A percentile compares a stretch with the other conserved stretches of the same genome.
These are phyloP conservation scores for Carex sylvatica DNA, from an alignment of 202 grass and related monocot genomes.

Conservation along the genomic window DNA sequence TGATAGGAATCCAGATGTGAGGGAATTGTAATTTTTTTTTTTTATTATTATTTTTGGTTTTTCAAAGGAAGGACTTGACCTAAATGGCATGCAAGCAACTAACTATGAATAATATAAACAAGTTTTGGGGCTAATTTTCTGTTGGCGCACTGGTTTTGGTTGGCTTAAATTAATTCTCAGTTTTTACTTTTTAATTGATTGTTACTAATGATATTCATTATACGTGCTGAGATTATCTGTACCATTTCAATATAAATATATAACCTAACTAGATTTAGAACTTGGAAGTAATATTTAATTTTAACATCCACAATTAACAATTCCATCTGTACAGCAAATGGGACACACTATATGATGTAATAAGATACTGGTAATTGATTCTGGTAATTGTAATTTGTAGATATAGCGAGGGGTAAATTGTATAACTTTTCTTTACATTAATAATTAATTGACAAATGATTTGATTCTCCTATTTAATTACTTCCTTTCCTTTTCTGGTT, in stretches of 20 bases:
- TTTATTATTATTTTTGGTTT: neutral
- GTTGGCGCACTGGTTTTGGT: neutral
- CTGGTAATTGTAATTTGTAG: too few relatives aligned
- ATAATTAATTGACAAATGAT: too few relatives aligned
- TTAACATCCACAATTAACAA: neutral
- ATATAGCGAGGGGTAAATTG: too few relatives aligned
- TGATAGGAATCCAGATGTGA: neutral
- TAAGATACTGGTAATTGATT: too few relatives aligned
- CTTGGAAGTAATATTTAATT: neutral
- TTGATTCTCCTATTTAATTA: too few relatives aligned
- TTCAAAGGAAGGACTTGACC: constrained; percentile 7
- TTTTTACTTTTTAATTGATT: neutral
- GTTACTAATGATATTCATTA: neutral
- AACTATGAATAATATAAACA: constrained; percentile 10
- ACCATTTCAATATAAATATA: neutral
- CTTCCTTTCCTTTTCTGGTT: too few relatives aligned
- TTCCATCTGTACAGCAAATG: neutral
- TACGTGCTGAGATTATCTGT: neutral
- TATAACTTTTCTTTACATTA: too few relatives aligned
- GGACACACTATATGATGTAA: neutral
- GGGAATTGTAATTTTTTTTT: constrained; percentile 6
- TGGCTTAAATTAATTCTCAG: neutral
- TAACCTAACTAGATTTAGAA: neutral
- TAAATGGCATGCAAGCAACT: neutral
- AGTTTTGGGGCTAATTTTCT: neutral